Evolutionary conservation across 192 early-diverging fungal species (phyloP), one percentile per base, ranked within the genome.

Genomic region (Dissophora ornata): DNA sequence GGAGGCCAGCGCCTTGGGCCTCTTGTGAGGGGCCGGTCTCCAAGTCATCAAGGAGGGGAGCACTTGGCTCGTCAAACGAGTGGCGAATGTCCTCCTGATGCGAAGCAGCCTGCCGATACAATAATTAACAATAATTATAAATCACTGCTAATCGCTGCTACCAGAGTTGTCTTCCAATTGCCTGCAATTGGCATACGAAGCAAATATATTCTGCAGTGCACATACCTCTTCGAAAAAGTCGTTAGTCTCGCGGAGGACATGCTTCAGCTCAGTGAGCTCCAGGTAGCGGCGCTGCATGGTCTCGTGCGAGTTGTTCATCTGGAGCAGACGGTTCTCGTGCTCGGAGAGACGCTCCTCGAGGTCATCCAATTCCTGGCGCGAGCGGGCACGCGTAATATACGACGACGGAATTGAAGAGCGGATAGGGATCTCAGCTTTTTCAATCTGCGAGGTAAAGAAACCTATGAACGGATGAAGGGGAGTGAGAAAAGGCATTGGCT

Each of bases 321-420:
- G 89, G 57, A 86, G 77, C 40, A 98, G 85, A 26, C 93, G 89
- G 40, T 69, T 82, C 81, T 99, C 97, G 81, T 95, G 90, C 62
- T 96, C 93, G 29, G 70, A 81, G 32, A 99, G 84, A 10, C 83
- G 82, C 68, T 90, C 92, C 67, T 97, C 95, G 50, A 99, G 86
- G 62, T 98, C 94, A 82, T 99, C 98, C 56, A 99, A 87, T 75
- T 98, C 96, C 63, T 93, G 91, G 42, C 94, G 92, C 29, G 91
- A 91, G 28, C 93, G 89, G 12, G 94, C 89, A 15, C 90, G 87
- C 34, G 68, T 36, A 64, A 82, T 66, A 47, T 80, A 83, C 34
- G 83, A 57, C 40, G 86, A 62, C 32, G 86, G 42, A 52, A 79
- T 57, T 53, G 85, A 62, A 46, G 83, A 74, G 44, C 80, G 82